A percentile compares a stretch with the other conserved stretches of the same genome.
Conservation (phyloP, 2,329 filamentous ascomycete genomes). For the Alternaria sp. region DNA sequence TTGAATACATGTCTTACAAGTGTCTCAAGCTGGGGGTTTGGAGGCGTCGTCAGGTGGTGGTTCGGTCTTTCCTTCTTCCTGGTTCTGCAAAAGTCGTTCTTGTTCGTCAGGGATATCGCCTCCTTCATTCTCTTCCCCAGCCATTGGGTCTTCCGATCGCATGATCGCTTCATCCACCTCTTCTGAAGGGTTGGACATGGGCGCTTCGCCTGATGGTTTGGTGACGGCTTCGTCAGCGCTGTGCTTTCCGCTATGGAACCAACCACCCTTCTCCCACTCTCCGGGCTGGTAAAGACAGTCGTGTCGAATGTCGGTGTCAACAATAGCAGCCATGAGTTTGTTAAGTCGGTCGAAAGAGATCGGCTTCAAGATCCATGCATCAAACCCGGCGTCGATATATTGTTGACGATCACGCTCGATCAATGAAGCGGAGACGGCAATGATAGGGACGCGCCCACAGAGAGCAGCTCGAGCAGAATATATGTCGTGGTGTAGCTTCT, state of each 20-base stretch:
- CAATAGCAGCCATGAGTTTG: conserved; percentile 73
- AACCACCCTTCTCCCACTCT: conserved; percentile 85
- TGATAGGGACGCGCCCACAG: conserved; percentile 78
- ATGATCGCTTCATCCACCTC: conserved; percentile 27
- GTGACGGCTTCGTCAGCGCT: conserved; percentile 51
- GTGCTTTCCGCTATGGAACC: conserved; percentile 67
- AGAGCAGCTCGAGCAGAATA: conserved; percentile 67
- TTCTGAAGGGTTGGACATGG: conserved; percentile 30
- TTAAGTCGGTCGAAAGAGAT: conserved; percentile 81
- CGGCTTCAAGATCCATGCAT: conserved; percentile 90
- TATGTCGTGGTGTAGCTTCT: conserved; percentile 62
- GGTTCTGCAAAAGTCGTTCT: conserved; percentile 24
- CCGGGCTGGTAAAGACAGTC: conserved; percentile 74
- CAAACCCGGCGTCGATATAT: conserved; percentile 82
- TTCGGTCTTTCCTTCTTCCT: conserved; percentile 18
- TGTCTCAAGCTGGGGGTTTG: conserved; percentile 9
- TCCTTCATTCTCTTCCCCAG: conserved; percentile 23
- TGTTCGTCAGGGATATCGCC: conserved; percentile 35
- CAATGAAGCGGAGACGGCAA: conserved; percentile 86
- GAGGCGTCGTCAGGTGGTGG: conserved; percentile 7
- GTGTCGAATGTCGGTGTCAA: conserved; percentile 65
- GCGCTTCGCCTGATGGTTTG: conserved; percentile 35
- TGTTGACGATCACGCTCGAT: conserved; percentile 71
- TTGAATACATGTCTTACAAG: neutral
- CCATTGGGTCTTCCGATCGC: conserved; percentile 28